Base-by-base conservation (phyloP, 176 grass and related monocot genomes). In the Tillandsia leiboldiana region DNA sequence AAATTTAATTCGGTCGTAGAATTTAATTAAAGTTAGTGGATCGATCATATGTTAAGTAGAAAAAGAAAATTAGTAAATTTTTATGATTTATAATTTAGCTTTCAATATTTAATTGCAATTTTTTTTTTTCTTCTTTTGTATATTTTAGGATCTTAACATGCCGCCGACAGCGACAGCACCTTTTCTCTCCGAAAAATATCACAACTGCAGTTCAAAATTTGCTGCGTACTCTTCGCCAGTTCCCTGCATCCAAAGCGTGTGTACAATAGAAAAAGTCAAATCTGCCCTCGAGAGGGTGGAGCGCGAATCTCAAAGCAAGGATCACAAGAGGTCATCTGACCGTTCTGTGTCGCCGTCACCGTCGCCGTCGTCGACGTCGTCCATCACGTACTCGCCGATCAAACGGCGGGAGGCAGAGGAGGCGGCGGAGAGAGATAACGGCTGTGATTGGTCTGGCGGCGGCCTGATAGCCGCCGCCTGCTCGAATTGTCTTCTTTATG, bases 401-500 rank as follows among this genome's bases (percentile, higher is more conserved):
- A 92, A 88, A 67, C 79, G 85, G 63, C 82, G 42, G 48, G 78
- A 65, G 50, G 26, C 12, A 0, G 33, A 4, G 59, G 78, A 64
- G 71, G 76, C 66, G 12, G 84, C 79, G 49, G 89, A 97, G 65
- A 83, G 74, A 70, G 82, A 77, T 23, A 88, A 88, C 22, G 92
- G 78, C 8, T 88, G 82, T 70, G 80, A 91, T 84, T 86, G 80
- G 0, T 80, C 86, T 9, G 69, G 67, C 12, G 78, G 68, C 2
- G 78, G 84, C 26, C 63, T 99, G 86, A 80, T 88, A 69, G 95
- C 90, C 5, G 90, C 90, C 5, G 95, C 90, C 51, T 99, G 95
- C 81, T 84, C 95, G 13, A 75, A 79, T 18, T 99, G 95, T 81
- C 85, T 94, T 72, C 77, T 99, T 11, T 99, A 94, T 83, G 95